These are phyloP conservation scores for Eucalyptus sp. DNA, from an alignment of 345 rosid genomes.

Conservation along the genomic window DNA sequence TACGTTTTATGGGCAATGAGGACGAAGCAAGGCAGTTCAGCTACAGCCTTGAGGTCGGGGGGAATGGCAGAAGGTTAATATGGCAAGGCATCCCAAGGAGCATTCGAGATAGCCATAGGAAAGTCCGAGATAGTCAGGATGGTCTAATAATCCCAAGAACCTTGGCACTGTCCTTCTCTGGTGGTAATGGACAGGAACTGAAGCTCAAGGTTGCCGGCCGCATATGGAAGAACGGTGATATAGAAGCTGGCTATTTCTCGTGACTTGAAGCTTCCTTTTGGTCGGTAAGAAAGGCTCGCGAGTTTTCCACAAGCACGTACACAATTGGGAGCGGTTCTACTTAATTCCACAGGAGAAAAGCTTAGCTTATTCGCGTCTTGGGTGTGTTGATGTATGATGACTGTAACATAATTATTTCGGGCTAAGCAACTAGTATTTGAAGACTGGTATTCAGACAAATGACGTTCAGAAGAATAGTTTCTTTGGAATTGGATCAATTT, in stretches of 20 bases:
- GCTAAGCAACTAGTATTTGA: neutral
- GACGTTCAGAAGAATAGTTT: neutral
- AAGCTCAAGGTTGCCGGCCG: conserved; percentile 39
- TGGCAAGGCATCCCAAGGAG: conserved; percentile 56
- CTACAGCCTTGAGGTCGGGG: conserved; percentile 49
- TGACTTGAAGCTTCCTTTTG: neutral
- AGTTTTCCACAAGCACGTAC: neutral
- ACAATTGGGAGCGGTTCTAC: neutral
- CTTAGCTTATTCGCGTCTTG: neutral
- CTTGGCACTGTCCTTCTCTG: conserved; percentile 44
- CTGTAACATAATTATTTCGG: neutral
- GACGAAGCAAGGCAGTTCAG: conserved; percentile 34
- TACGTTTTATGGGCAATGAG: conserved; percentile 48
- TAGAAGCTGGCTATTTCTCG: neutral
- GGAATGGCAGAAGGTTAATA: conserved; percentile 30
- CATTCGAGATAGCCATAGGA: conserved; percentile 41
- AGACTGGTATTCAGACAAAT: neutral
- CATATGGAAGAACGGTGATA: conserved; percentile 37
- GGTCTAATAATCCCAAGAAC: conserved; percentile 41
- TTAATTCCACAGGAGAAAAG: neutral
- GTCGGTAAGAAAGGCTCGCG: neutral
- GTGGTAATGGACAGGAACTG: conserved; percentile 33
- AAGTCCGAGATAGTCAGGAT: conserved; percentile 47
- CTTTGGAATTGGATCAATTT: neutral
- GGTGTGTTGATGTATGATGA: neutral